Conservation (phyloP, 2,329 filamentous ascomycete species). For the Xylaria sp. region DNA sequence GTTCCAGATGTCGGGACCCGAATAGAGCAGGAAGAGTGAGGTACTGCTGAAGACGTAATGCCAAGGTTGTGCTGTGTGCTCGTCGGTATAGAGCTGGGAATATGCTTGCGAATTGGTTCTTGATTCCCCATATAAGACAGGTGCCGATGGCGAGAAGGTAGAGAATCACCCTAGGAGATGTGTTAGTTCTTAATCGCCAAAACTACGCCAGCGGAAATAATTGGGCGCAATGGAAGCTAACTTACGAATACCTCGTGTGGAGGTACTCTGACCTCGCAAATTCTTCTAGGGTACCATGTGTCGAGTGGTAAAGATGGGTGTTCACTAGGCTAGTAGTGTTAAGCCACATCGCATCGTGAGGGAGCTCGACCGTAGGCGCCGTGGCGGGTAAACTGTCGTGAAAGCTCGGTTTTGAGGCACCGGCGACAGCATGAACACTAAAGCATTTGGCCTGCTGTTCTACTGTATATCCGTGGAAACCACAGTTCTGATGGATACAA, state of each 20-base stretch:
- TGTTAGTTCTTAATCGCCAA: background rate
- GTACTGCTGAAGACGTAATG: conserved; percentile 21
- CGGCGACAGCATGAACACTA: conserved; percentile 29
- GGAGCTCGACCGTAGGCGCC: conserved; percentile 32
- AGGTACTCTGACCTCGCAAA: conserved; percentile 39
- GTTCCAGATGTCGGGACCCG: conserved; percentile 24
- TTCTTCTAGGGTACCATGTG: conserved; percentile 35
- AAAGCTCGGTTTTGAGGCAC: conserved; percentile 33
- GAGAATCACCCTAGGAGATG: conserved; percentile 24
- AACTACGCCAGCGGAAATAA: background rate
- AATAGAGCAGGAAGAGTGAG: conserved; percentile 25
- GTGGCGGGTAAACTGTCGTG: conserved; percentile 33
- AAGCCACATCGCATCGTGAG: conserved; percentile 37
- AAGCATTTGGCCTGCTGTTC: conserved; percentile 41
- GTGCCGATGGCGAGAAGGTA: conserved; percentile 31
- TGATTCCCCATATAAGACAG: conserved; percentile 27
- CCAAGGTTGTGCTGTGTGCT: conserved; percentile 11
- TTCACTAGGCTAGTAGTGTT: conserved; percentile 41
- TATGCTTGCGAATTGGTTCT: conserved; percentile 20
- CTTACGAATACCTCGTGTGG: conserved; percentile 42
- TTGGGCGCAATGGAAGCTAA: background rate
- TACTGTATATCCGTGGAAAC: conserved; percentile 23
- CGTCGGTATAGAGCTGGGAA: conserved; percentile 18
- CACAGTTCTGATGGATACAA: conserved; percentile 28
- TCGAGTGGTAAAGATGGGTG: conserved; percentile 35